phyloP scores from a whole-genome alignment of 2,329 filamentous ascomycete genomes.

The Scedosporium minutisporum region DNA sequence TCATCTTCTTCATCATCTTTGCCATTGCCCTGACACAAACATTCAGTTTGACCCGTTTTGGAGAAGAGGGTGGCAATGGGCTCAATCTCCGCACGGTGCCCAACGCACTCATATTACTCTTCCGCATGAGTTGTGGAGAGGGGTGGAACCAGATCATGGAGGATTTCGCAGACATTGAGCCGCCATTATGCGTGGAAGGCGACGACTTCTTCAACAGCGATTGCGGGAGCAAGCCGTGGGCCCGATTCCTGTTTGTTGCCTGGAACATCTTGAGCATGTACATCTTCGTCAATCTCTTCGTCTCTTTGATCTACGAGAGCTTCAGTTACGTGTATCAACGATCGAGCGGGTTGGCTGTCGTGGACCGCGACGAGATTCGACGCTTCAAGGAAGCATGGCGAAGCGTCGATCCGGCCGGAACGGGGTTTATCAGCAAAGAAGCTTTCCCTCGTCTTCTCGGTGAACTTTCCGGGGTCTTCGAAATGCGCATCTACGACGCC shows the following conservation, averaged over 20 bases:
- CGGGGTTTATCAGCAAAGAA: slow-evolving; percentile 83
- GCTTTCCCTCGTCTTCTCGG: slow-evolving; percentile 80
- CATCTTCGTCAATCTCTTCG: slow-evolving; percentile 96
- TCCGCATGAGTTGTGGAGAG: slow-evolving; percentile 87
- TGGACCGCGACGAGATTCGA: slow-evolving; percentile 87
- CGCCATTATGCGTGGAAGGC: slow-evolving; percentile 69
- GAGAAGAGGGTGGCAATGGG: slow-evolving; percentile 60
- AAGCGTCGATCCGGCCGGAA: slow-evolving; percentile 83
- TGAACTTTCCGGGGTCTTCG: slow-evolving; percentile 88
- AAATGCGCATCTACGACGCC: slow-evolving; percentile 91
- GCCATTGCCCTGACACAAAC: slow-evolving; percentile 94
- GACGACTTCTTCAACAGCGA: slow-evolving; percentile 74
- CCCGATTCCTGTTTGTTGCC: slow-evolving; percentile 77
- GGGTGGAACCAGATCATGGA: slow-evolving; percentile 98
- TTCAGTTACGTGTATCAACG: slow-evolving; percentile 99
- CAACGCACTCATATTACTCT: slow-evolving; percentile 85
- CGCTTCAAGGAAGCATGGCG: slow-evolving; percentile 99
- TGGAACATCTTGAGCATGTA: slow-evolving; percentile 99
- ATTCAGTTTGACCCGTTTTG: slow-evolving; percentile 89
- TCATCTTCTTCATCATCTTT: slow-evolving; percentile 91
- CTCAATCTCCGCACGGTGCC: slow-evolving; percentile 91
- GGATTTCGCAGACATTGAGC: slow-evolving; percentile 73
- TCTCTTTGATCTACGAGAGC: slow-evolving; percentile 97
- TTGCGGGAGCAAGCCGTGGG: slow-evolving; percentile 86
- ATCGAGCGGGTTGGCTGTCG: slow-evolving; percentile 81